Base-by-base conservation (phyloP, 2,329 filamentous ascomycete genomes). In the Trichoderma gracile region DNA sequence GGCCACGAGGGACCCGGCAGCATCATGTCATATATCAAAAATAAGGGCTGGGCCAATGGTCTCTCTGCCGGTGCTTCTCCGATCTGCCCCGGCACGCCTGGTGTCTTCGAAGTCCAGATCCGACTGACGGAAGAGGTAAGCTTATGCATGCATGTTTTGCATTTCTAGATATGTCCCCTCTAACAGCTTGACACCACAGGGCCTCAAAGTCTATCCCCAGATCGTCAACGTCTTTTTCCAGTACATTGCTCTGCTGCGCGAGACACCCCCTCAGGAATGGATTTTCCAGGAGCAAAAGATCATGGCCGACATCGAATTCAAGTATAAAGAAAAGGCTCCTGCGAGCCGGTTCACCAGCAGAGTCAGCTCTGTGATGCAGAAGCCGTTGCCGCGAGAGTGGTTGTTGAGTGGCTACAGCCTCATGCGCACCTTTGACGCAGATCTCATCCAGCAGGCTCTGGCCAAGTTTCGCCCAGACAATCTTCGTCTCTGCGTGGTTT, bases 1-100 rank as follows among this genome's bases (percentile, higher is more conserved):
- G 93, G 93, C 5, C 93, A 97, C 70, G 93, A 97, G 76, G 93
- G 93, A 0, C 93, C 93, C 0, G 93, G 93, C 4, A 97, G 93
- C 75, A 90, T 97, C 71, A 87, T 97, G 78, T 88, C 93, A 2
- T 93, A 95, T 74, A 84, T 96, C 76, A 97, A 97, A 76, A 87
- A 86, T 27, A 95, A 93, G 76, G 93, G 93, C 8, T 96, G 93
- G 91, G 92, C 89, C 4, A 96, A 93, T 71, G 86, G 88, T 3
- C 81, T 97, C 2, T 91, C 89, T 52, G 91, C 92, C 45, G 93
- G 93, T 42, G 85, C 87, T 8, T 89, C 89, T 72, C 81, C 87
- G 0, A 80, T 96, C 46, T 96, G 92, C 71, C 90, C 92, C 3
- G 93, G 93, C 15, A 82, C 81, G 0, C 87, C 91, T 0, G 88